Evolutionary conservation across 495 filamentous ascomycete species (phyloP).

Genomic region (Penicillium steckii): DNA sequence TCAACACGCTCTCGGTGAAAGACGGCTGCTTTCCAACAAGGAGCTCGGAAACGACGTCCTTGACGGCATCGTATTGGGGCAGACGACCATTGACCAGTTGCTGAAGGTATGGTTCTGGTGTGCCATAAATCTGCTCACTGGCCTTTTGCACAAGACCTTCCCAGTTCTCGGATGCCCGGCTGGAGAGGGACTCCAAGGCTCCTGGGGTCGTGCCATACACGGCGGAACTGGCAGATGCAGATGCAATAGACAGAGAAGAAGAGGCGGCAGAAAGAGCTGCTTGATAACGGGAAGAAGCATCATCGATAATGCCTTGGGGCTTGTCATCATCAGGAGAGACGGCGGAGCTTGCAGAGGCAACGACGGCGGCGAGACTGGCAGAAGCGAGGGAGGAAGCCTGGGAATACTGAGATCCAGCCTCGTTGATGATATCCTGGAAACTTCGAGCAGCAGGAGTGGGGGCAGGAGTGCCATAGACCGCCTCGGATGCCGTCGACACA

Average conservation of each 20-base stretch:
- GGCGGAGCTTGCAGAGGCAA: slow-evolving; percentile 45
- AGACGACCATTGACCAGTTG: slow-evolving; percentile 51
- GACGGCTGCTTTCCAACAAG: slow-evolving; percentile 74
- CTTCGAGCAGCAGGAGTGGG: slow-evolving; percentile 32
- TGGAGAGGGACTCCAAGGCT: slow-evolving; percentile 44
- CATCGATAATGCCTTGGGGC: slow-evolving; percentile 40
- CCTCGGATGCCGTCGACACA: slow-evolving; percentile 63
- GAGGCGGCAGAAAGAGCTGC: slow-evolving; percentile 51
- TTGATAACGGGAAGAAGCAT: slow-evolving; percentile 48
- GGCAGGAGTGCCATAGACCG: slow-evolving; percentile 49
- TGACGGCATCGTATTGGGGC: slow-evolving; percentile 66
- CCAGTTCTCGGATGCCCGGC: slow-evolving; percentile 61
- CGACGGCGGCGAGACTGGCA: slow-evolving; percentile 44
- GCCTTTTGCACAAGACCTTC: slow-evolving; percentile 64
- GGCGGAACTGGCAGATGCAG: slow-evolving; percentile 51
- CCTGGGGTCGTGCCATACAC: slow-evolving; percentile 47
- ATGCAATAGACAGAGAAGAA: slow-evolving; percentile 44
- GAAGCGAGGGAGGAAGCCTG: slow-evolving; percentile 48
- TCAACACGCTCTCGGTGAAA: slow-evolving; percentile 79
- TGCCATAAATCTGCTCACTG: slow-evolving; percentile 71
- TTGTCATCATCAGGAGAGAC: slow-evolving; percentile 42
- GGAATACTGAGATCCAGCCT: slow-evolving; percentile 48
- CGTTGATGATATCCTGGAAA: slow-evolving; percentile 39
- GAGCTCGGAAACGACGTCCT: slow-evolving; percentile 72
- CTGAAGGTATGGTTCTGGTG: slow-evolving; percentile 61